Percentiles rank a stretch among this genome's conserved stretches.
Conservation (phyloP, 345 rosid genomes). For the Boechera retrofracta region DNA sequence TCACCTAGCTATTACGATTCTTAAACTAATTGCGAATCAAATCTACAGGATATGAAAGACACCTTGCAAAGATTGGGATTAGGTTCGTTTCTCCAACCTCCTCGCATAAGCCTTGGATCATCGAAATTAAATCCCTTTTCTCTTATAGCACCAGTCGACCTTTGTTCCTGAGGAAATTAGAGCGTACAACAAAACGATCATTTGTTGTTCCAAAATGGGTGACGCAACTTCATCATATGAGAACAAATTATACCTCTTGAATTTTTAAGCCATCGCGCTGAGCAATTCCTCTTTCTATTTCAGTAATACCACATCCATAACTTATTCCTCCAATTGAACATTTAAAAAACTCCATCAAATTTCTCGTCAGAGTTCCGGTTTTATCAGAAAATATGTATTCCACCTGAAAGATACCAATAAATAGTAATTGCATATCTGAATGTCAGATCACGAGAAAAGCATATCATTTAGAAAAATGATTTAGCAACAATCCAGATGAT, state of each 20-base stretch:
- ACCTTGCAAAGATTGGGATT: conserved; percentile 91
- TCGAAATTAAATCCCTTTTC: conserved; percentile 97
- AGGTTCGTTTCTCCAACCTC: conserved; percentile 96
- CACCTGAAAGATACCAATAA: conserved; percentile 56
- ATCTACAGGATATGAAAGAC: conserved; percentile 29
- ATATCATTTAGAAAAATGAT: not conserved
- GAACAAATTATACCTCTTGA: conserved; percentile 56
- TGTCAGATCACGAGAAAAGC: not conserved
- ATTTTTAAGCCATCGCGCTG: conserved; percentile 69
- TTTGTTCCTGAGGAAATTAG: conserved; percentile 48
- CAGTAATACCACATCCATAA: conserved; percentile 93
- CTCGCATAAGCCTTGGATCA: conserved; percentile 82
- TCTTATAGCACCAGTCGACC: conserved; percentile 49
- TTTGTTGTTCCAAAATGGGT: no score
- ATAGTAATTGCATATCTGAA: conserved; percentile 6
- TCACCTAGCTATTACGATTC: conserved; percentile 26
- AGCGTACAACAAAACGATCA: no score
- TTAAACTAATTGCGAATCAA: conserved; percentile 1
- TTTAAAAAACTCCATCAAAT: conserved; percentile 98
- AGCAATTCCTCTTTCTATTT: conserved; percentile 83
- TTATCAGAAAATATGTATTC: conserved; percentile 97
- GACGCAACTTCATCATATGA: no score
- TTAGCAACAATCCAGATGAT: not conserved
- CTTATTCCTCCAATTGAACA: conserved; percentile 95
- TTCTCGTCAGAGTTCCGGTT: conserved; percentile 98